Evolutionary conservation across 768 basidiomycete genomes (phyloP).

Genomic region (Coprinopsis strossmayeri): DNA sequence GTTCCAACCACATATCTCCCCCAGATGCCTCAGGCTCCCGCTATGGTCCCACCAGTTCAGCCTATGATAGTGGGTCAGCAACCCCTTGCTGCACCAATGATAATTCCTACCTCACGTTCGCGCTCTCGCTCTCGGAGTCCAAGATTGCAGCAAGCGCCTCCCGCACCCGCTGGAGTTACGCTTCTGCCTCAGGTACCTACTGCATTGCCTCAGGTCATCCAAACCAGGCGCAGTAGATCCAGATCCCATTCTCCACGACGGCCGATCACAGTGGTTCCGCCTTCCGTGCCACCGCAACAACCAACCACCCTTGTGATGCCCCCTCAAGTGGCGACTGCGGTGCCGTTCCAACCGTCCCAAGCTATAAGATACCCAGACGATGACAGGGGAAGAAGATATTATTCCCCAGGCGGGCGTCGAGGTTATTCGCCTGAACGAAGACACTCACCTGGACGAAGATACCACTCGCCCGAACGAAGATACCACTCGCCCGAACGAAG

Average conservation of each 20-base stretch:
- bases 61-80: slow-evolving; percentile 5
- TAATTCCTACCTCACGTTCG: slow-evolving; percentile 9
- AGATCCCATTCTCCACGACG: slow-evolving; percentile 6
- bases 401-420: slow-evolving; percentile 1
- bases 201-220: slow-evolving; percentile 7
- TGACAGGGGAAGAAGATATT: too few species aligned
- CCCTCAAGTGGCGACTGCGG: too few species aligned
- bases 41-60: slow-evolving; percentile 7
- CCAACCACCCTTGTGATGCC: not conserved
- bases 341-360: too few species aligned
- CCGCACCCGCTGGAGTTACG: not conserved
- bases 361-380: too few species aligned
- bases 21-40: not conserved
- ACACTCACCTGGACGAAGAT: slow-evolving; percentile 3
- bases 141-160: not conserved
- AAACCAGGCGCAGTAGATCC: slow-evolving; percentile 8
- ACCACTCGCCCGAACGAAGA: not conserved
- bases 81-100: not conserved
- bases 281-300: slow-evolving; percentile 11
- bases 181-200: slow-evolving; percentile 10
- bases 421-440: not conserved
- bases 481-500: not conserved
- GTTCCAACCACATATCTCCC: slow-evolving; percentile 3
- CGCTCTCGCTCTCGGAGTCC: slow-evolving; percentile 12
- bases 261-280: not conserved